phyloP scores from a whole-genome alignment of 2,329 filamentous ascomycete genomes.

The Paraphoma chrysanthemicola region DNA sequence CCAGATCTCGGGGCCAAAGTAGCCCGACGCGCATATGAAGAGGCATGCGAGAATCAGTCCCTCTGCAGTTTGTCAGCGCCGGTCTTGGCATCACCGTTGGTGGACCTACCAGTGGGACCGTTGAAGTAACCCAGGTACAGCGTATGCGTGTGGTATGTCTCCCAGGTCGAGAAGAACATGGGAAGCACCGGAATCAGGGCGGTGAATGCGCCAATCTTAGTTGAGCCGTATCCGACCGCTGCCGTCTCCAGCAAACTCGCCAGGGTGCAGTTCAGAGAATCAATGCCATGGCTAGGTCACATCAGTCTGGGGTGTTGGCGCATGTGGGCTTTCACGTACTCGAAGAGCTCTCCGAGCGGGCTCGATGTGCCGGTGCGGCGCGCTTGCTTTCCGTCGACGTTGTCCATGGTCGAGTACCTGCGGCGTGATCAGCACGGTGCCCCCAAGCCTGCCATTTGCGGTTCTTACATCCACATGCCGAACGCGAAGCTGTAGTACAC shows the following conservation, averaged over 20 bases:
- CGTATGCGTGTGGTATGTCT: constrained; percentile 9
- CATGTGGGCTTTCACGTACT: constrained; percentile 59
- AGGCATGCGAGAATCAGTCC: constrained; percentile 86
- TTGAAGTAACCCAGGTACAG: constrained; percentile 96
- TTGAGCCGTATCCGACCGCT: constrained; percentile 88
- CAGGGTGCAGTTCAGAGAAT: constrained; percentile 95
- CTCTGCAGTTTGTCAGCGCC: constrained; percentile 58
- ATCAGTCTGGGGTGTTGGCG: constrained; percentile 33
- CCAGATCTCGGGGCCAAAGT: constrained; percentile 89
- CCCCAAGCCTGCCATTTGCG: neutral
- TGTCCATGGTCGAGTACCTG: constrained; percentile 94
- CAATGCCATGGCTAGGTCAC: constrained; percentile 79
- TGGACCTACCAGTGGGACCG: constrained; percentile 72
- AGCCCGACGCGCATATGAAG: constrained; percentile 86
- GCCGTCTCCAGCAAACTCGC: constrained; percentile 89
- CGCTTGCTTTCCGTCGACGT: constrained; percentile 97
- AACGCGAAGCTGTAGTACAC: constrained; percentile 95
- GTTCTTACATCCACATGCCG: constrained; percentile 84
- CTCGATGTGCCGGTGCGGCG: constrained; percentile 93
- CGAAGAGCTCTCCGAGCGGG: constrained; percentile 93
- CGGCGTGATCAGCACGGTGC: constrained; percentile 16
- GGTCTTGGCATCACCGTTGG: neutral
- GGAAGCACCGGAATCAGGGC: constrained; percentile 89
- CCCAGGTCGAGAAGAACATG: constrained; percentile 93
- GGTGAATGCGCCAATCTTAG: constrained; percentile 86